Base-by-base conservation (phyloP, 2,329 filamentous ascomycete genomes). In the Blumeriella jaapii region DNA sequence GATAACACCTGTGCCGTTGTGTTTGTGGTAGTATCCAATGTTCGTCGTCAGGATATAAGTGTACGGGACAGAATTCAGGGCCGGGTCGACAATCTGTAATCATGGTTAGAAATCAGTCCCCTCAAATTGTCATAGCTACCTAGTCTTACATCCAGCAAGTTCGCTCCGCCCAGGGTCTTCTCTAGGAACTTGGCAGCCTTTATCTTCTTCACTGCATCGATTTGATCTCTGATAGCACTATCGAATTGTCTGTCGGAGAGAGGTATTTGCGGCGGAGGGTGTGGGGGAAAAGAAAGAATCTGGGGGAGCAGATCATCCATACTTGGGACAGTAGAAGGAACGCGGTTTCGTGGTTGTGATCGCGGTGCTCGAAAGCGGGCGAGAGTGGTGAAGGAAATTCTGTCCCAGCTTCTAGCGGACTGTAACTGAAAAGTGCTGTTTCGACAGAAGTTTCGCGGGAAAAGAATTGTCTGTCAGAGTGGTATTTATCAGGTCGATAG, bases 11-110 rank as follows among this genome's bases (percentile, higher is more conserved):
- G 52, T 51, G 9, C 34, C 24, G 18, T 27, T 36, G 12, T 51
- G 54, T 47, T 60, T 55, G 48, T 60, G 52, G 19, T 50, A 20
- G 26, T 48, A 54, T 24, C 59, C 29, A 37, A 73, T 61, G 41
- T 67, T 63, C 19, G 63, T 60, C 29, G 62, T 55, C 23, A 81
- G 61, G 29, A 69, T 60, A 42, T 63, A 66, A 31, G 74, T 57
- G 55, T 77, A 80, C 6, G 70, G 61, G 42, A 79, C 62, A 12
- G 70, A 69, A 52, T 80, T 72, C 24, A 63, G 55, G 6, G 64
- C 55, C 13, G 77, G 74, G 46, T 78, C 63, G 14, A 57, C 45
- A 22, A 52, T 42, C 48, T 55, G 24, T 9, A 16, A 20, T 7
- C 8, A 12, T n/a, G 14, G 19, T 50, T 31, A 51, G 36, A 24